Conservation (phyloP, 495 filamentous ascomycete species). For the Hypoxylon subgilvum region DNA sequence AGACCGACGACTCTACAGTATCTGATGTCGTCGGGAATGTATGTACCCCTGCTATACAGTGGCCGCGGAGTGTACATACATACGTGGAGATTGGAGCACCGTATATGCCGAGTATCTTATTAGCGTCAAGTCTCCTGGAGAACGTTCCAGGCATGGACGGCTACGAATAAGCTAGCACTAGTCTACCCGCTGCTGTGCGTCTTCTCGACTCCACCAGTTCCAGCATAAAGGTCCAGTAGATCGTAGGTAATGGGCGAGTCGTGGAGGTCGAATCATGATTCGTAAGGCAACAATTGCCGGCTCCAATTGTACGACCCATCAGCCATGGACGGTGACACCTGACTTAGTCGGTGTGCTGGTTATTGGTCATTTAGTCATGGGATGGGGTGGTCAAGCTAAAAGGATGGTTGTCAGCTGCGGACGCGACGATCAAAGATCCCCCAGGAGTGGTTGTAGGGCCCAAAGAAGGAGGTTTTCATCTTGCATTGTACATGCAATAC, state of each 20-base stretch:
- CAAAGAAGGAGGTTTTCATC: too few relatives aligned
- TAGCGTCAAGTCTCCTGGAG: conserved; percentile 18
- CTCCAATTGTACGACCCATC: conserved; percentile 16
- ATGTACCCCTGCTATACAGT: background rate
- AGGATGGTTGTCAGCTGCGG: too few relatives aligned
- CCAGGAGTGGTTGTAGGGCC: too few relatives aligned
- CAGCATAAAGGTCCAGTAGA: conserved; percentile 16
- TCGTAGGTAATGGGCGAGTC: conserved; percentile 17
- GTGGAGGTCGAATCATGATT: conserved; percentile 17
- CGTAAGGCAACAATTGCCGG: conserved; percentile 26
- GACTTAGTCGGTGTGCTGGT: conserved; percentile 5
- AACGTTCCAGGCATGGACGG: conserved; percentile 22
- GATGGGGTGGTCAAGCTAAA: conserved; percentile 2
- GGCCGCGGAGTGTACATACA: background rate
- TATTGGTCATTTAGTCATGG: background rate
- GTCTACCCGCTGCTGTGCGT: conserved; percentile 36
- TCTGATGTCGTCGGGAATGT: background rate
- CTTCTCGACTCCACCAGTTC: conserved; percentile 27
- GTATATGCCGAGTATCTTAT: conserved; percentile 10
- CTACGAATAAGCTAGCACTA: conserved; percentile 24
- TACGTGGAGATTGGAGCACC: background rate
- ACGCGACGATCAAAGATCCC: too few relatives aligned
- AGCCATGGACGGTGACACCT: conserved; percentile 7
- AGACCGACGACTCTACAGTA: background rate
- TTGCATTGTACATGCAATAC: too few relatives aligned